Evolutionary conservation across 1,284 basidiomycete species (phyloP), one percentile per base, ranked within the genome.

Genomic region (Leccinum subspadiceum): DNA sequence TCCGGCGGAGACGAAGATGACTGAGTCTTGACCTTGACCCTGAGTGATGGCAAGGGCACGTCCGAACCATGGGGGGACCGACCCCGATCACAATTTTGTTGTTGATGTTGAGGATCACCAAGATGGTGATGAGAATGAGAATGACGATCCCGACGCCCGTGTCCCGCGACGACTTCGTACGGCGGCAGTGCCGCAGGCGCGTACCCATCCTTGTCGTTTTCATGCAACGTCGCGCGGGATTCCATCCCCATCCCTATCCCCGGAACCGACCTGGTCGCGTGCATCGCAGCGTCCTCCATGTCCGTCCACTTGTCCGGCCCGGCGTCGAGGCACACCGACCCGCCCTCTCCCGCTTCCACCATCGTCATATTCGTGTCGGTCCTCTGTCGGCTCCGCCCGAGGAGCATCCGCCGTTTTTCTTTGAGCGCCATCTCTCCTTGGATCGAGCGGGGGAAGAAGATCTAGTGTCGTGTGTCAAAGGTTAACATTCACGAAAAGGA

Each of bases 381-480:
- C 7, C 46, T n/a, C 26, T 22, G 46, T 49, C 13, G 5, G 46
- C 4, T 51, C 13, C 24, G 49, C 26, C n/a, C 13, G 5, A 24
- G 8, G 9, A n/a, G 22, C 24, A 76, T 73, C 17, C 70, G 76
- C 1, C 69, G 68, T 9, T 77, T 77, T 54, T 85, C 82, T n/a
- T 75, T 78, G 3, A 73, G 71, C 1, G 78, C 75, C 33, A 85
- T 84, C 72, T 90, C 88, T 48, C 77, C 76, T 69, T 87, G 81
- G 55, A 85, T 79, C 2, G 85, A 87, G 24, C 89, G 86, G 33
- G 89, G 89, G 74, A 91, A 91, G 78, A 91, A 91, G 31, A 91
- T 88, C 87, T 89, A 29, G 44, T 4, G 2, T 35, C n/a, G 1
- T 5, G 39, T 1, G 4, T 9, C 0, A 20, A 29, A 24, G 12